phyloP scores from a whole-genome alignment of 495 filamentous ascomycete species.

The Penicillium odoratum region DNA sequence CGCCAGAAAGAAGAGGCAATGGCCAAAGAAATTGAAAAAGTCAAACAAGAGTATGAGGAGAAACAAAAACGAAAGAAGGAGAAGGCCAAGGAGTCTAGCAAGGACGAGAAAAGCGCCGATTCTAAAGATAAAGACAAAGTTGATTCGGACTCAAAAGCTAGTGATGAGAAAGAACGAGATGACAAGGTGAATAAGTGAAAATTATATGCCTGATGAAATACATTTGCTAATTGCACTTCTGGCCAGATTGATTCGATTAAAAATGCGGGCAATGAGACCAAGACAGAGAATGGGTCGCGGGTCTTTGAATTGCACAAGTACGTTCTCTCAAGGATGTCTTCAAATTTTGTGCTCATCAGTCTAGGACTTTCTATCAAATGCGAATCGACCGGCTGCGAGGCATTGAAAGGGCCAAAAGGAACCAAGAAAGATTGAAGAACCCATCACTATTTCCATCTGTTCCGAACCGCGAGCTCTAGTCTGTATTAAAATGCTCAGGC shows the following conservation, averaged over 20 bases:
- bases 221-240: not conserved
- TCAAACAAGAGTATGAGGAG: conserved; percentile 59
- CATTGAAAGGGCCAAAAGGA: conserved; percentile 76
- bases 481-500: not conserved
- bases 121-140: conserved; percentile 42
- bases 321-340: conserved; percentile 13
- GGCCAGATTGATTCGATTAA: conserved; percentile 40
- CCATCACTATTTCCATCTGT: conserved; percentile 82
- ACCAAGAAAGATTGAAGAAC: conserved; percentile 76
- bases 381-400: conserved; percentile 76
- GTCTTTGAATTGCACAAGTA: conserved; percentile 88
- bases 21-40: conserved; percentile 70
- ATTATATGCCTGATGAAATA: not conserved
- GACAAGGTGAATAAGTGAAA: conserved; percentile 41
- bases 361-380: conserved; percentile 82
- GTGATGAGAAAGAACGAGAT: conserved; percentile 57
- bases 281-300: conserved; percentile 57
- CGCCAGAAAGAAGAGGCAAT: conserved; percentile 64
- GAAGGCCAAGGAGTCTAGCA: conserved; percentile 22
- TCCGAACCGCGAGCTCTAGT: conserved; percentile 63
- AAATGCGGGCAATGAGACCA: conserved; percentile 30
- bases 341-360: conserved; percentile 4
- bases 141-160: conserved; percentile 14
- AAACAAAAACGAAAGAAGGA: conserved; percentile 42
- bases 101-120: conserved; percentile 46